Percentiles rank a stretch among this genome's conserved stretches.
These are phyloP conservation scores for Rhizopogon vinicolor DNA, from an alignment of 768 basidiomycete genomes.

Conservation along the genomic window DNA sequence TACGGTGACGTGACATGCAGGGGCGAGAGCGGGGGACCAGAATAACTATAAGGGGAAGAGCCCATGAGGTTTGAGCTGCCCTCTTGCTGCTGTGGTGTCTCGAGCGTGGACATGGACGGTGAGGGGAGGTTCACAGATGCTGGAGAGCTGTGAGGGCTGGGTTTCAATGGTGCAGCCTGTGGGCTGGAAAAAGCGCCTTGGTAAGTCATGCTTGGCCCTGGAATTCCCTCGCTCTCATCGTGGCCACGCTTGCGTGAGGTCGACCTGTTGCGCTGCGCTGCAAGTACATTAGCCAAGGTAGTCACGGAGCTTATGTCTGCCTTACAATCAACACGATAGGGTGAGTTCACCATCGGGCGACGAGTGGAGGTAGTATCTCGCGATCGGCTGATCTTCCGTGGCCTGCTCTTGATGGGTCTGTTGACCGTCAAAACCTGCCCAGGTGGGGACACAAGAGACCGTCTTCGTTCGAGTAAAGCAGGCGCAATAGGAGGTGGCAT, in stretches of 20 bases:
- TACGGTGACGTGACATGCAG: slow-evolving; percentile 51
- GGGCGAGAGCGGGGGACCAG: slow-evolving; percentile 45
- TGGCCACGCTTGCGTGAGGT: slow-evolving; percentile 70
- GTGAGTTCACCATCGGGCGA: slow-evolving; percentile 54
- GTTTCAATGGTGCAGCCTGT: slow-evolving; percentile 35
- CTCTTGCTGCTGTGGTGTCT: slow-evolving; percentile 42
- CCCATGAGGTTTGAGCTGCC: slow-evolving; percentile 50
- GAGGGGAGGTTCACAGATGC: slow-evolving; percentile 70
- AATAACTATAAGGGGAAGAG: slow-evolving; percentile 39
- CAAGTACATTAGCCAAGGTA: slow-evolving; percentile 11
- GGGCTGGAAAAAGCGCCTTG: slow-evolving; percentile 58
- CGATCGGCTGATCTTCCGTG: slow-evolving; percentile 53
- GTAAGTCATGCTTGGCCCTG: slow-evolving; percentile 37
- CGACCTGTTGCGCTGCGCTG: slow-evolving; percentile 68
- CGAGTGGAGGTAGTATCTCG: slow-evolving; percentile 52
- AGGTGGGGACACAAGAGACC: slow-evolving; percentile 43
- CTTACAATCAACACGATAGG: slow-evolving; percentile 65
- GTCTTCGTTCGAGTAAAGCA: slow-evolving; percentile 45
- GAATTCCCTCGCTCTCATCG: slow-evolving; percentile 56
- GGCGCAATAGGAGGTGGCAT: slow-evolving; percentile 23
- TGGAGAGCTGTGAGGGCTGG: slow-evolving; percentile 73
- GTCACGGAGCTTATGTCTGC: slow-evolving; percentile 3
- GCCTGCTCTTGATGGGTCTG: slow-evolving; percentile 44
- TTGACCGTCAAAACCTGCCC: slow-evolving; percentile 41
- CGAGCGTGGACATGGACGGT: slow-evolving; percentile 51